These are phyloP conservation scores for Alternaria triticina DNA, from an alignment of 2,329 filamentous ascomycete genomes.

Conservation along the genomic window DNA sequence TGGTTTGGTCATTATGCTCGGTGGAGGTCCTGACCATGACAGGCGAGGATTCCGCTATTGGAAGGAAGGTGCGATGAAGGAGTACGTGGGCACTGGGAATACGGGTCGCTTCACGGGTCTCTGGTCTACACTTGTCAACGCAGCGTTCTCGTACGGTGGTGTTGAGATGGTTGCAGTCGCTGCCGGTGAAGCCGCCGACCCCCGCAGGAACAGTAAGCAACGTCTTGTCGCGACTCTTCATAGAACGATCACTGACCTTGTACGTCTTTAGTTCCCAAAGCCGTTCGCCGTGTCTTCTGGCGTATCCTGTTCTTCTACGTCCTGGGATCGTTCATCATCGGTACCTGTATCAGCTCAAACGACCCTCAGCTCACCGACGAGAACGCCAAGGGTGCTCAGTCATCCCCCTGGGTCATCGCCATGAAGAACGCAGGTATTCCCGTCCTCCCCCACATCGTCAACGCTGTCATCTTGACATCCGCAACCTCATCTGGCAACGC, in stretches of 20 bases:
- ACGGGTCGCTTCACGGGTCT: slow-evolving; percentile 70
- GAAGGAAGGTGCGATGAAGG: slow-evolving; percentile 64
- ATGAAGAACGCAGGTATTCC: slow-evolving; percentile 70
- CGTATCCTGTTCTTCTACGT: slow-evolving; percentile 64
- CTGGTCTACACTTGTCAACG: slow-evolving; percentile 62
- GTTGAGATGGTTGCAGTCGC: slow-evolving; percentile 49
- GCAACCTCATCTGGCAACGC: slow-evolving; percentile 75
- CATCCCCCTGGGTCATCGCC: slow-evolving; percentile 65
- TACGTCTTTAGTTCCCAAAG: slow-evolving; percentile 54
- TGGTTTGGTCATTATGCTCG: slow-evolving; percentile 45
- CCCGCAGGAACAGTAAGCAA: slow-evolving; percentile 41
- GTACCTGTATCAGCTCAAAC: slow-evolving; percentile 64
- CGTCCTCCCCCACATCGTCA: slow-evolving; percentile 74
- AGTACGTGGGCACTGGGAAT: slow-evolving; percentile 58
- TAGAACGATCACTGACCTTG: neutral
- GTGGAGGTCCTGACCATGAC: slow-evolving; percentile 44
- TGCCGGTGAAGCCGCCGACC: slow-evolving; percentile 46
- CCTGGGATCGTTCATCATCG: slow-evolving; percentile 60
- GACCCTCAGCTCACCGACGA: slow-evolving; percentile 58
- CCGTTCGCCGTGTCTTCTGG: slow-evolving; percentile 61
- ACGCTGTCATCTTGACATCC: slow-evolving; percentile 76
- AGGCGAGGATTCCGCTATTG: slow-evolving; percentile 70
- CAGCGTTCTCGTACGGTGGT: slow-evolving; percentile 50
- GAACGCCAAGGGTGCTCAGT: slow-evolving; percentile 43
- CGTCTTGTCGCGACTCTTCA: slow-evolving; percentile 45